These are phyloP conservation scores for Podospora pseudocomata DNA, from an alignment of 495 filamentous ascomycete genomes.

Conservation along the genomic window DNA sequence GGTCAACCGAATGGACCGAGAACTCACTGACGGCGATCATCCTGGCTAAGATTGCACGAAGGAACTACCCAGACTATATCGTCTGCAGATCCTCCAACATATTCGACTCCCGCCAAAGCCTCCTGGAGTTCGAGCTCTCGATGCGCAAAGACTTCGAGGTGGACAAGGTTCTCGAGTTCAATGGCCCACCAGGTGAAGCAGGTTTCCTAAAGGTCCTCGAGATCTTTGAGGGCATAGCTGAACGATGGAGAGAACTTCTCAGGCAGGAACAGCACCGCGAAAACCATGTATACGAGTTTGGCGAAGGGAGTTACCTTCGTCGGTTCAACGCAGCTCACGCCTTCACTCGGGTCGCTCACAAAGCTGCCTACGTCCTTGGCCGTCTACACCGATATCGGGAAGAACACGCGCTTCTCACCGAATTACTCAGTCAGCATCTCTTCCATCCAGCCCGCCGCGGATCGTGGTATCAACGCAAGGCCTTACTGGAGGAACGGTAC, in stretches of 20 bases:
- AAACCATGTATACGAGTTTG: slow-evolving; percentile 71
- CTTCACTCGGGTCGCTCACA: slow-evolving; percentile 90
- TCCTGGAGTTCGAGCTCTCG: slow-evolving; percentile 87
- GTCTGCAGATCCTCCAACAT: slow-evolving; percentile 89
- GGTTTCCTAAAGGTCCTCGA: slow-evolving; percentile 59
- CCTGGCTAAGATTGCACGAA: slow-evolving; percentile 77
- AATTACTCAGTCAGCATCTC: slow-evolving; percentile 74
- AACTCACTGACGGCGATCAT: slow-evolving; percentile 96
- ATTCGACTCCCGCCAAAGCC: slow-evolving; percentile 66
- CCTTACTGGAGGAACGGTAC: slow-evolving; percentile 91
- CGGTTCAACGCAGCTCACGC: slow-evolving; percentile 91
- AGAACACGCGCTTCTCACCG: slow-evolving; percentile 70
- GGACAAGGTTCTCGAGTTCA: slow-evolving; percentile 81
- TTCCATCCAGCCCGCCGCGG: slow-evolving; percentile 85
- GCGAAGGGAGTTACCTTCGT: slow-evolving; percentile 87
- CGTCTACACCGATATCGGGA: slow-evolving; percentile 74
- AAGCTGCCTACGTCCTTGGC: slow-evolving; percentile 71
- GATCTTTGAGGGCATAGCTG: slow-evolving; percentile 70
- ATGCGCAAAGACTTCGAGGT: slow-evolving; percentile 78
- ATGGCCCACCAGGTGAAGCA: slow-evolving; percentile 65
- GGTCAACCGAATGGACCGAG: slow-evolving; percentile 95
- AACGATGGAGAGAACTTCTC: slow-evolving; percentile 73
- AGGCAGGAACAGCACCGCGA: slow-evolving; percentile 77
- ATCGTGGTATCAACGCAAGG: slow-evolving; percentile 94
- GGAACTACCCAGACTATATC: slow-evolving; percentile 87